Evolutionary conservation across 2,329 filamentous ascomycete species (phyloP).

Genomic region (Fusarium setosum): DNA sequence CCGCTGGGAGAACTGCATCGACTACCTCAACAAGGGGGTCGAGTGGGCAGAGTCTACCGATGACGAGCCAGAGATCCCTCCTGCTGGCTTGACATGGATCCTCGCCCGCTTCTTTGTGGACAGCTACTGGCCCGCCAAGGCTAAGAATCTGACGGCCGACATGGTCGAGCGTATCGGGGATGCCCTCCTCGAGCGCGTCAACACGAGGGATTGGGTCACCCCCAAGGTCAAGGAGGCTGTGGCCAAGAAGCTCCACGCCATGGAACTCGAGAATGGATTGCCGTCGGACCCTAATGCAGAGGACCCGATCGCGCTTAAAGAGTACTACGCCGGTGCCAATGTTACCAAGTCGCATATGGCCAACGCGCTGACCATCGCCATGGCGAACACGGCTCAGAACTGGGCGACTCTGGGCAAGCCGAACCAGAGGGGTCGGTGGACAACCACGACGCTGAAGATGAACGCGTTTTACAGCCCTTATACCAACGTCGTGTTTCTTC

Average conservation of each 20-base stretch:
- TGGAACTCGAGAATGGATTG: conserved; percentile 76
- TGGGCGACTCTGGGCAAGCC: conserved; percentile 72
- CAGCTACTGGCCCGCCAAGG: conserved; percentile 73
- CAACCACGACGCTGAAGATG: conserved; percentile 68
- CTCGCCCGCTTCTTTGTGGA: conserved; percentile 78
- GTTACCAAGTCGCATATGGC: conserved; percentile 67
- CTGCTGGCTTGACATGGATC: conserved; percentile 69
- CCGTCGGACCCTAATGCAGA: conserved; percentile 72
- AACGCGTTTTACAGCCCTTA: conserved; percentile 75
- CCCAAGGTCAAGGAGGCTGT: conserved; percentile 68
- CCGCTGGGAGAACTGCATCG: conserved; percentile 13
- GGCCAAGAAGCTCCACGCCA: conserved; percentile 73
- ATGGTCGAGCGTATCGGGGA: conserved; percentile 77
- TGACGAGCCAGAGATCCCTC: background rate
- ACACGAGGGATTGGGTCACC: conserved; percentile 73
- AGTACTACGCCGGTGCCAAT: conserved; percentile 66
- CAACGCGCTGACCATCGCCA: conserved; percentile 64
- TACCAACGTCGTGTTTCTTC: conserved; percentile 73
- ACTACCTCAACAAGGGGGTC: background rate
- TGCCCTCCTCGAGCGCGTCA: conserved; percentile 70
- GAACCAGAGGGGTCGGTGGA: conserved; percentile 70
- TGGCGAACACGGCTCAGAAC: conserved; percentile 57
- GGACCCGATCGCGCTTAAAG: conserved; percentile 63
- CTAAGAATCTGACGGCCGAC: conserved; percentile 75
- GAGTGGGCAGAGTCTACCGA: background rate